Evolutionary conservation across 306 rosid genomes (phyloP).

Genomic region (Cucurbita pepo): DNA sequence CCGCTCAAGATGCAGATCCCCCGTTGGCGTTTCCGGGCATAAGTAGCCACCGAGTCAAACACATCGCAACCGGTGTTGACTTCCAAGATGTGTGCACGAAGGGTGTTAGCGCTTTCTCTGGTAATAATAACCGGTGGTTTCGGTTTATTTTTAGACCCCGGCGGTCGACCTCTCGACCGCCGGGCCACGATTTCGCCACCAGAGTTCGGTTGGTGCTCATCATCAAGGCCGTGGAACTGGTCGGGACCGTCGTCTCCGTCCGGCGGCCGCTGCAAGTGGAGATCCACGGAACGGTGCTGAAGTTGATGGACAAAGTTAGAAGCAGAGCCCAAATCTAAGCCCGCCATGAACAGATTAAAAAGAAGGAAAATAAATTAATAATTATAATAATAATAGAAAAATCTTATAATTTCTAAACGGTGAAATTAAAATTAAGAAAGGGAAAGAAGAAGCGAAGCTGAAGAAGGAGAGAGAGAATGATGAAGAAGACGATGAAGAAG

Average conservation of each 20-base stretch:
- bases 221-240: not conserved
- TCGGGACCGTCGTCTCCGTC: constrained; percentile 19
- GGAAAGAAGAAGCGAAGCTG: constrained; percentile 9
- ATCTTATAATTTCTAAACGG: not conserved
- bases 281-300: constrained; percentile 51
- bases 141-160: constrained; percentile 68
- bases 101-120: constrained; percentile 74
- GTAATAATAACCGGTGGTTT: constrained; percentile 81
- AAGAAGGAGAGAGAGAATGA: not conserved
- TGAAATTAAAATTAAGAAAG: constrained; percentile 3
- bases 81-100: constrained; percentile 83
- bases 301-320: constrained; percentile 75
- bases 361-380: constrained; percentile 22
- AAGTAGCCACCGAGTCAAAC: constrained; percentile 65
- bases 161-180: constrained; percentile 64
- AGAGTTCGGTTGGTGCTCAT: constrained; percentile 17
- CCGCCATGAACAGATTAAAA: constrained; percentile 58
- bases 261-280: constrained; percentile 32
- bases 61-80: constrained; percentile 68
- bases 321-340: constrained; percentile 90
- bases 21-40: constrained; percentile 61
- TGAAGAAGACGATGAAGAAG: constrained; percentile 5
- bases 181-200: constrained; percentile 44
- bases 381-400: constrained; percentile 6
- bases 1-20: constrained; percentile 89